A percentile compares a stretch with the other conserved stretches of the same genome.
phyloP scores from a whole-genome alignment of 305 asterid species.

The Ilex paraguariensis region DNA sequence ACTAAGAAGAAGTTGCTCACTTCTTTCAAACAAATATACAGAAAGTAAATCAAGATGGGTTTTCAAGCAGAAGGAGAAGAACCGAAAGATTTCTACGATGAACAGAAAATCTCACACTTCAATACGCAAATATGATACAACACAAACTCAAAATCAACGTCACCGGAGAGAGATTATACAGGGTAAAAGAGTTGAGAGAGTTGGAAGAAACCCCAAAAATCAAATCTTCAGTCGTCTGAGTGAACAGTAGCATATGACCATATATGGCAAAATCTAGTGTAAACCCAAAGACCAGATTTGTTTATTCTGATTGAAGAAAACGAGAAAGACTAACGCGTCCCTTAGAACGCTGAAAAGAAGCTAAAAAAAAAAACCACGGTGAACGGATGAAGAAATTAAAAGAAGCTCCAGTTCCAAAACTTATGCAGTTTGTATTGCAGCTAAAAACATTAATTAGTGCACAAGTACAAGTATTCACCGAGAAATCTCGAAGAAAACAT shows the following conservation, averaged over 20 bases:
- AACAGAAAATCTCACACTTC: slow-evolving; percentile 14
- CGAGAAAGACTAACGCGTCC: slow-evolving; percentile 17
- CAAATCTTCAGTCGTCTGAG: slow-evolving; percentile 28
- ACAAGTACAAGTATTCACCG: too few relatives aligned
- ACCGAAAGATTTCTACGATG: slow-evolving; percentile 23
- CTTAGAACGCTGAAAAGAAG: slow-evolving; percentile 13
- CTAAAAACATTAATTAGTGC: background rate
- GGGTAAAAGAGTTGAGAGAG: background rate
- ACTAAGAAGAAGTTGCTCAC: slow-evolving; percentile 29
- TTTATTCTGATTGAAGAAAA: slow-evolving; percentile 24
- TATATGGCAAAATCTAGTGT: slow-evolving; percentile 14
- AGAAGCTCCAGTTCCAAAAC: slow-evolving; percentile 17
- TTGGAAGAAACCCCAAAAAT: slow-evolving; percentile 25
- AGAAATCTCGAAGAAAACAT: too few relatives aligned
- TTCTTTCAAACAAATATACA: slow-evolving; percentile 26
- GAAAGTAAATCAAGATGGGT: slow-evolving; percentile 23
- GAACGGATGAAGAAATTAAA: slow-evolving; percentile 43
- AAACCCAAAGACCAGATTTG: slow-evolving; percentile 31
- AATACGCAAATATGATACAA: slow-evolving; percentile 10
- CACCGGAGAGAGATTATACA: slow-evolving; percentile 11
- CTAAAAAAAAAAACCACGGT: slow-evolving; percentile 21
- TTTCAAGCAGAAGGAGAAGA: slow-evolving; percentile 13
- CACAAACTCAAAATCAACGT: slow-evolving; percentile 19
- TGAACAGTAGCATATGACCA: slow-evolving; percentile 37
- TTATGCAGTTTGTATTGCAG: slow-evolving; percentile 9